Conservation (phyloP, 2,329 filamentous ascomycete species). For the Polychaeton citri region DNA sequence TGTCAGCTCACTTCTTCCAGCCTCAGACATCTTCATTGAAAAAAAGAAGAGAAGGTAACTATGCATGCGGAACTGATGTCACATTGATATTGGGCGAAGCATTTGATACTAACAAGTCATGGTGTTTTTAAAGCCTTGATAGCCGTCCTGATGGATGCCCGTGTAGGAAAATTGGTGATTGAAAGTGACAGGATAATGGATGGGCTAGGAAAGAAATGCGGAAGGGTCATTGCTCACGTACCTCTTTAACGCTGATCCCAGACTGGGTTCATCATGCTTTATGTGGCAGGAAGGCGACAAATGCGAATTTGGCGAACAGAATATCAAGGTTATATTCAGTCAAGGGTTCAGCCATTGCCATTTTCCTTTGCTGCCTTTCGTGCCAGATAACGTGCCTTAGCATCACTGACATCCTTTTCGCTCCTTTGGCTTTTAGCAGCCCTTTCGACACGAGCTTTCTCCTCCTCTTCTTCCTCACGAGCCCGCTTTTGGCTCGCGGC, state of each 20-base stretch:
- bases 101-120: constrained; percentile 1
- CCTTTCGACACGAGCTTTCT: constrained; percentile 49
- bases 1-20: constrained; percentile 1
- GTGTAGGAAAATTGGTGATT: background rate
- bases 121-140: background rate
- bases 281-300: no score
- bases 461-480: constrained; percentile 54
- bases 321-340: no score
- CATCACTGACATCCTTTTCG: constrained; percentile 59
- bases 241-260: no score
- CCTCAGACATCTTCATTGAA: background rate
- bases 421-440: constrained; percentile 68
- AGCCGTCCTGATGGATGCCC: background rate
- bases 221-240: no score
- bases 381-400: constrained; percentile 66
- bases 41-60: constrained; percentile 1
- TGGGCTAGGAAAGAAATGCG: no score
- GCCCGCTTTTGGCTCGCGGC: constrained; percentile 59
- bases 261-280: no score
- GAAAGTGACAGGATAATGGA: background rate
- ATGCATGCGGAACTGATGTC: constrained; percentile 1
- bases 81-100: background rate
- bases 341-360: constrained; percentile 14
- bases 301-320: no score
- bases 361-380: constrained; percentile 58